Conservation (phyloP, 2,329 filamentous ascomycete species). For the Thermothelomyces thermophilus region DNA sequence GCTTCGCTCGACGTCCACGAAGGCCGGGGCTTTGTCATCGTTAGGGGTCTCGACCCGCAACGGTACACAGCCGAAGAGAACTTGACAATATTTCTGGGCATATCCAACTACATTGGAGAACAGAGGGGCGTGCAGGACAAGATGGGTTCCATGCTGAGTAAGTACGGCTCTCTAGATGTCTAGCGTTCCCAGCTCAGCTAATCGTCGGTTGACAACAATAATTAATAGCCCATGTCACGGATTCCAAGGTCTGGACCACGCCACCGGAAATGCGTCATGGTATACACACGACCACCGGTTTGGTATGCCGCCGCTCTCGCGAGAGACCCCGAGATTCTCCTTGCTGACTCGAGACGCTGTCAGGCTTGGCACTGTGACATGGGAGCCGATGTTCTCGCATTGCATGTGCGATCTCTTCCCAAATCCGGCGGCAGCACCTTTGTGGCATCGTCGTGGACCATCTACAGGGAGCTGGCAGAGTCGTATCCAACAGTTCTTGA, state of each 20-base stretch:
- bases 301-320: slow-evolving; percentile 34
- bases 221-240: slow-evolving; percentile 42
- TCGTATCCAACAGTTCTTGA: slow-evolving; percentile 34
- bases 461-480: slow-evolving; percentile 38
- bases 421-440: slow-evolving; percentile 39
- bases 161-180: slow-evolving; percentile 16
- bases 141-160: slow-evolving; percentile 43
- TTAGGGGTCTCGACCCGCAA: slow-evolving; percentile 46
- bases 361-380: slow-evolving; percentile 47
- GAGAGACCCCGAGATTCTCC: no score
- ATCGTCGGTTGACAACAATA: background rate
- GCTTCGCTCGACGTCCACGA: slow-evolving; percentile 34
- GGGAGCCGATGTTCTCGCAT: slow-evolving; percentile 43
- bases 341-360: background rate
- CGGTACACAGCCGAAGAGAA: slow-evolving; percentile 48
- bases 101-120: slow-evolving; percentile 51
- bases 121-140: slow-evolving; percentile 45
- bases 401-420: slow-evolving; percentile 42
- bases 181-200: background rate
- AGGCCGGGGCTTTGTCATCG: slow-evolving; percentile 45
- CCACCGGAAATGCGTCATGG: slow-evolving; percentile 41
- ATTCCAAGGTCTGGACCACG: slow-evolving; percentile 40
- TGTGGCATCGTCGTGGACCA: slow-evolving; percentile 37
- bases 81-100: slow-evolving; percentile 47
- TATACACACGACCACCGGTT: slow-evolving; percentile 41